These are phyloP conservation scores for Phytophthora pluvialis DNA, from an alignment of 352 stramenopile genomes.

Conservation along the genomic window DNA sequence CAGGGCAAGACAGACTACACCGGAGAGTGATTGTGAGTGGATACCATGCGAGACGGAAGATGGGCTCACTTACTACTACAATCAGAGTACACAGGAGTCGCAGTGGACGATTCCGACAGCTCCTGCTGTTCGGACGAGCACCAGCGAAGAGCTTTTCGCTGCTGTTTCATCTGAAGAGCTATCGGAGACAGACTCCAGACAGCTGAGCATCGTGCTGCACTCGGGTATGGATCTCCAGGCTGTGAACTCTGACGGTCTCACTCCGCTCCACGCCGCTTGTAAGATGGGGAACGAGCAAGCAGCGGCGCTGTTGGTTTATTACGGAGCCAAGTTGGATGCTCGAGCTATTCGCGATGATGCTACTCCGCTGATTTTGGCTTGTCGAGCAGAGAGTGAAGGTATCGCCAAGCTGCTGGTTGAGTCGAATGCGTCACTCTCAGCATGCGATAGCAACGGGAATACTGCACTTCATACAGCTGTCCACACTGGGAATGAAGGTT, in stretches of 20 bases:
- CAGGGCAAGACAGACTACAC: not conserved
- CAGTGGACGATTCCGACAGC: constrained; percentile 58
- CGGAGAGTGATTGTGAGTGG: constrained; percentile 42
- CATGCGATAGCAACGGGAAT: constrained; percentile 83
- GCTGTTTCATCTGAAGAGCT: constrained; percentile 29
- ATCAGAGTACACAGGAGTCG: constrained; percentile 55
- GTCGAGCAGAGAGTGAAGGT: constrained; percentile 40
- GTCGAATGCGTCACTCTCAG: constrained; percentile 68
- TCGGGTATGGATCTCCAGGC: constrained; percentile 44
- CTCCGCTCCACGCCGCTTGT: constrained; percentile 57
- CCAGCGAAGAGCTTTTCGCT: constrained; percentile 37
- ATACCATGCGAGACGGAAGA: constrained; percentile 51
- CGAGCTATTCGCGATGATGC: constrained; percentile 23
- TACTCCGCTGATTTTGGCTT: constrained; percentile 58
- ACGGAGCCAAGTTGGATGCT: constrained; percentile 50
- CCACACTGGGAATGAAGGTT: constrained; percentile 78
- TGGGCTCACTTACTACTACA: constrained; percentile 79
- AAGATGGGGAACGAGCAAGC: constrained; percentile 53
- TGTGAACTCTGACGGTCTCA: constrained; percentile 43
- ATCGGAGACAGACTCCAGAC: constrained; percentile 25
- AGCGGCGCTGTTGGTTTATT: constrained; percentile 51
- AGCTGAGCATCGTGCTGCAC: constrained; percentile 48
- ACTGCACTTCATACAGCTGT: constrained; percentile 85
- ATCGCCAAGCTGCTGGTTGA: constrained; percentile 60
- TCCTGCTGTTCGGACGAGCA: constrained; percentile 10